These are phyloP conservation scores for Ophiostoma himal-ulmi DNA, from an alignment of 2,329 filamentous ascomycete species.

Conservation along the genomic window DNA sequence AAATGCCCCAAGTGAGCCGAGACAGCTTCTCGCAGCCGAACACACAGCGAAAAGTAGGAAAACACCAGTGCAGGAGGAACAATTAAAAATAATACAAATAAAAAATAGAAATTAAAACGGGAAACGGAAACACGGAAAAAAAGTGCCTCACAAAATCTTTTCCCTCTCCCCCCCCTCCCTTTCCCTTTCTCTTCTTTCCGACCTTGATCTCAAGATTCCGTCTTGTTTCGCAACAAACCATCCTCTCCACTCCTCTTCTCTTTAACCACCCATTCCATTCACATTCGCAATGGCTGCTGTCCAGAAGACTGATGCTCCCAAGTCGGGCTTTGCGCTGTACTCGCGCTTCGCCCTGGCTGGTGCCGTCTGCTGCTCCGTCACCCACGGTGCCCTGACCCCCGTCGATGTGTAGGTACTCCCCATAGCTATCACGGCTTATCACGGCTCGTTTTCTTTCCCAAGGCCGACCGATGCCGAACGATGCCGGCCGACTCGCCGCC, in stretches of 20 bases:
- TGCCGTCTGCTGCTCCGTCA: slow-evolving; percentile 96
- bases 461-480: neutral
- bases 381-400: slow-evolving; percentile 92
- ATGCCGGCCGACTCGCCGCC: too few relatives aligned
- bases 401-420: slow-evolving; percentile 88
- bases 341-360: slow-evolving; percentile 94
- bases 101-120: neutral
- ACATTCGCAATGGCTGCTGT: slow-evolving; percentile 44
- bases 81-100: neutral
- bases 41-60: neutral
- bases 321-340: slow-evolving; percentile 64
- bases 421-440: neutral
- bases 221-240: slow-evolving; percentile 13
- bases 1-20: neutral
- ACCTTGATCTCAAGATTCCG: slow-evolving; percentile 22
- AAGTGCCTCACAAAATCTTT: slow-evolving; percentile 23
- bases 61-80: neutral
- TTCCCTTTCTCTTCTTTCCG: slow-evolving; percentile 13
- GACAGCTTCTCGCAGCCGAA: slow-evolving; percentile 10
- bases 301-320: slow-evolving; percentile 38
- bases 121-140: slow-evolving; percentile 7
- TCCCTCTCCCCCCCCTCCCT: slow-evolving; percentile 10
- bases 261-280: slow-evolving; percentile 26
- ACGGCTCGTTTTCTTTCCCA: neutral
- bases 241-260: slow-evolving; percentile 29